Evolutionary conservation across 108 stramenopile genomes (phyloP), one percentile per base, ranked within the genome.

Genomic region (Conticribra guillardii): DNA sequence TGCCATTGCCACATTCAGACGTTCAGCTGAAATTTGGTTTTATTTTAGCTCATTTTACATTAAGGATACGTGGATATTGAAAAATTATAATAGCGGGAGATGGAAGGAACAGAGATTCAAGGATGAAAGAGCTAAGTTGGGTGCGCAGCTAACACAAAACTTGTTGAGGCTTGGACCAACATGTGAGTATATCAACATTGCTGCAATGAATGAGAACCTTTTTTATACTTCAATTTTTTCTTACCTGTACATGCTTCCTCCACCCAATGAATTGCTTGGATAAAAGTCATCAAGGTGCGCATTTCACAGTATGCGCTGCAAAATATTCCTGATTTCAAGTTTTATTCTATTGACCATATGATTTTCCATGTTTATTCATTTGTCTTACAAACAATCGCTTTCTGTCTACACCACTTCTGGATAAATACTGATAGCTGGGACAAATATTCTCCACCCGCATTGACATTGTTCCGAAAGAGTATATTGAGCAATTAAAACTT

Each of bases 381-480:
- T n/a, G n/a, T n/a, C n/a, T n/a, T n/a, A n/a, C n/a, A n/a, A n/a
- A n/a, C n/a, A n/a, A n/a, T n/a, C n/a, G n/a, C n/a, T n/a, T n/a
- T 41, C 37, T 5, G 5, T 41, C 37, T 41, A 5, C 37, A 41
- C 5, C 37, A 41, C n/a, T 59, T 46, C 47, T 58, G 15, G 27
- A 22, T 30, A 21, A n/a, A 29, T 44, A 8, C n/a, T 54, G 57
- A 19, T 64, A 98, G 86, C 85, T 98, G 19, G 96, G 96, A 14
- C 98, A 98, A 86, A 79, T 98, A 4, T 85, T 99, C 45, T 95
- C 93, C 3, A 99, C 98, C 14, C 76, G 98, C 34, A 95, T 98
- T 41, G 97, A 99, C 69, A 88, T 99, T 60, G 91, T 99, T 18
- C 93, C 96, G 21, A 94, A 92, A 70, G 98, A 97, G 68, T 97